phyloP scores from a whole-genome alignment of 352 stramenopile species.

The Aphanomyces astaci region DNA sequence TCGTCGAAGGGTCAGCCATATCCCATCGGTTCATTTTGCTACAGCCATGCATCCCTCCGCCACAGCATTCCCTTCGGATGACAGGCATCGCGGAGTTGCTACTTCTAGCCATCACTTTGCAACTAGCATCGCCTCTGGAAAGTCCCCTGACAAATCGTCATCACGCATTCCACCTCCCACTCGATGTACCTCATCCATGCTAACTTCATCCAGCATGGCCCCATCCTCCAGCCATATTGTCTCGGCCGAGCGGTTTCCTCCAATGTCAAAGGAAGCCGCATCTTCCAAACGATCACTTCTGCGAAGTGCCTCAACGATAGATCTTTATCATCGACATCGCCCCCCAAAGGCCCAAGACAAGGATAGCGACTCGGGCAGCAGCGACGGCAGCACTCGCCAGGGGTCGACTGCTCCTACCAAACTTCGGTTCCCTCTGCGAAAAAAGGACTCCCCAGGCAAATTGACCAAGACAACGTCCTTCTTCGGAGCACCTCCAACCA shows the following conservation, averaged over 20 bases:
- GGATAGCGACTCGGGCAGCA: not conserved
- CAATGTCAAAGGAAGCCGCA: not conserved
- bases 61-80: not conserved
- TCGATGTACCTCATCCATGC: not conserved
- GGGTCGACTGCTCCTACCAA: not conserved
- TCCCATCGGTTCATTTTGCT: not conserved
- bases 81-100: no score
- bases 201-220: not conserved
- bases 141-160: not conserved
- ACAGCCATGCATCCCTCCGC: not conserved
- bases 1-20: not conserved
- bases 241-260: not conserved
- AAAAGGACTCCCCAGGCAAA: not conserved
- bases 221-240: not conserved
- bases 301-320: not conserved
- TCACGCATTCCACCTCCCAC: not conserved
- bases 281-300: not conserved
- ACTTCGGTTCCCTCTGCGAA: conserved; percentile 4
- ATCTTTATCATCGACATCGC: not conserved
- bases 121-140: not conserved
- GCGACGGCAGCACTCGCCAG: not conserved
- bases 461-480: not conserved
- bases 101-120: no score
- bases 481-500: not conserved
- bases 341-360: not conserved